These are phyloP conservation scores for Sporisorium exsertum DNA, from an alignment of 1,284 basidiomycete genomes.

Conservation along the genomic window DNA sequence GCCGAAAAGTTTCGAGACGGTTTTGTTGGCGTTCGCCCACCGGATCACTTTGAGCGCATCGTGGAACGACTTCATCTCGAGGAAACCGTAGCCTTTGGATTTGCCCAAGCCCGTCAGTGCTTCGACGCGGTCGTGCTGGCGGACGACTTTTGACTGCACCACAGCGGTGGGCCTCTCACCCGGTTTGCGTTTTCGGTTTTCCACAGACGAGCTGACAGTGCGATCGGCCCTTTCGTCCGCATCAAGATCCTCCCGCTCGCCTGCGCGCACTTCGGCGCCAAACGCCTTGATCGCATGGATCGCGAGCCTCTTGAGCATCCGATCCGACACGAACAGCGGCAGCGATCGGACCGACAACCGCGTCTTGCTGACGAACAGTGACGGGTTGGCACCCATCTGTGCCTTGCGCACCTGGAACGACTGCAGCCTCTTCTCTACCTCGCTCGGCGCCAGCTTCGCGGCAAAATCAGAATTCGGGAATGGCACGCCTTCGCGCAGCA, in stretches of 20 bases:
- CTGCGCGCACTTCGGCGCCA: constrained; percentile 80
- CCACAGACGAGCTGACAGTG: constrained; percentile 36
- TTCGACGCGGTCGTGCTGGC: constrained; percentile 87
- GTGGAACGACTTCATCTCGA: constrained; percentile 87
- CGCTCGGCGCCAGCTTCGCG: constrained; percentile 41
- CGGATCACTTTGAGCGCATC: constrained; percentile 90
- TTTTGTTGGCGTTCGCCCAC: constrained; percentile 89
- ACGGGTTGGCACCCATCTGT: constrained; percentile 81
- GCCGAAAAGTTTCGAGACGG: constrained; percentile 44
- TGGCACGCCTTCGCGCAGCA: constrained; percentile 83
- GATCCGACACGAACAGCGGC: constrained; percentile 88
- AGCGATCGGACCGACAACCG: constrained; percentile 93
- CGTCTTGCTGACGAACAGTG: constrained; percentile 91
- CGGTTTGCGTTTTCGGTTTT: constrained; percentile 67
- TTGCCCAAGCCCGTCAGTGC: constrained; percentile 85
- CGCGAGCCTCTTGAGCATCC: constrained; percentile 86
- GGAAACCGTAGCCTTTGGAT: constrained; percentile 93
- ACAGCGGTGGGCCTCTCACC: constrained; percentile 75
- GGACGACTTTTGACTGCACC: constrained; percentile 87
- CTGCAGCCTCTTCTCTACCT: constrained; percentile 61
- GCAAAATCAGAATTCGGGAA: constrained; percentile 61
- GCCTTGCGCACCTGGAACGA: constrained; percentile 61
- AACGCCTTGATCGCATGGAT: constrained; percentile 84
- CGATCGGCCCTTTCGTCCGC: constrained; percentile 78
- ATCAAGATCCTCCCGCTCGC: constrained; percentile 76